Conservation (phyloP, 2,329 filamentous ascomycete species). For the Botrytis porri region DNA sequence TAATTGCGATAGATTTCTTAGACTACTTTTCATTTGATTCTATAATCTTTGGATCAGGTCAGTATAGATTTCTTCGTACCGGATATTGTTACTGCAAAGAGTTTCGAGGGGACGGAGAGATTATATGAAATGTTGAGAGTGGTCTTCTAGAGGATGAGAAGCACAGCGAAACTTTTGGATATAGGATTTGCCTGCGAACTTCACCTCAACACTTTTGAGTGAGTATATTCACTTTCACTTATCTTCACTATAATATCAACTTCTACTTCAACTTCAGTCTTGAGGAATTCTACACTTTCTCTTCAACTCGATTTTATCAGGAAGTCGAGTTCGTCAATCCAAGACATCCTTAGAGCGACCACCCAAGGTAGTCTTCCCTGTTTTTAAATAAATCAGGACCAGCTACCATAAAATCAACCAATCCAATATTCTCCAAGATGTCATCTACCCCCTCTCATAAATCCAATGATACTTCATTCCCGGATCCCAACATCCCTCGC, state of each 20-base stretch:
- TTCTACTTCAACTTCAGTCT: not conserved
- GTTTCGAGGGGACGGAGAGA: not conserved
- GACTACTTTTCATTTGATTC: not conserved
- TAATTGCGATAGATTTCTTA: too few species aligned
- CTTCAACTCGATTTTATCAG: not conserved
- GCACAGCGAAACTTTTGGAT: not conserved
- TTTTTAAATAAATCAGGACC: not conserved
- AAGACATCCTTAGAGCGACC: too few species aligned
- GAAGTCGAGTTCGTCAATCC: not conserved
- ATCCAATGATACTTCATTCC: not conserved
- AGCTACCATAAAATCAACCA: not conserved
- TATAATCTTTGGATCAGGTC: fast-evolving
- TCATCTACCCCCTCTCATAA: not conserved
- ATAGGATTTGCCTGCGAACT: not conserved
- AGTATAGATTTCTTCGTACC: not conserved
- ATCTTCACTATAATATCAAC: not conserved
- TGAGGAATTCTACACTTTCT: not conserved
- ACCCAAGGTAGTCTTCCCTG: fast-evolving
- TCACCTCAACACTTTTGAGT: not conserved
- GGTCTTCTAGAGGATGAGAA: not conserved
- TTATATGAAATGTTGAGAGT: not conserved
- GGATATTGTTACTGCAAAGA: too few species aligned
- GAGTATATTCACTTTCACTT: not conserved
- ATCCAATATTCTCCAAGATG: not conserved
- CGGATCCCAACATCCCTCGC: not conserved